Conservation (phyloP, 805 yeast genomes). For the Wickerhamomyces xylosicus region DNA sequence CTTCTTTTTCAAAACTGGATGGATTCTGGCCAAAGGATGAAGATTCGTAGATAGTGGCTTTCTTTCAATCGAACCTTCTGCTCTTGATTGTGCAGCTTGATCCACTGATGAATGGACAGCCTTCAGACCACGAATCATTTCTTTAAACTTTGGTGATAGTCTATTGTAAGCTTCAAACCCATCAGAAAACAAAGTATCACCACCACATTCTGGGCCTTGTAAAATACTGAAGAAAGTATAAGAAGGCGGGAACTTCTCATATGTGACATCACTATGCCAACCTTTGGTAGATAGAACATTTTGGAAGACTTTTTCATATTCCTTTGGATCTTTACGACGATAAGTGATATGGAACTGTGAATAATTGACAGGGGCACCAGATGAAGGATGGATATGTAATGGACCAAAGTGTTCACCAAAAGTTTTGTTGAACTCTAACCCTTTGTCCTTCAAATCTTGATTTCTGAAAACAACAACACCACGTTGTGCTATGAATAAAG, state of each 20-base stretch:
- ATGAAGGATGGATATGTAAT: conserved; percentile 63
- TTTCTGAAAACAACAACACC: conserved; percentile 60
- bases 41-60: conserved; percentile 40
- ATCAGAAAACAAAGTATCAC: conserved; percentile 72
- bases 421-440: conserved; percentile 36
- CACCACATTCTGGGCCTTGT: conserved; percentile 55
- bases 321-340: conserved; percentile 31
- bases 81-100: conserved; percentile 50
- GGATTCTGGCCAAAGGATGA: conserved; percentile 65
- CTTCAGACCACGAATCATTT: conserved; percentile 47
- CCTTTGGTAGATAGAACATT: conserved; percentile 16
- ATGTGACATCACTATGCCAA: conserved; percentile 72
- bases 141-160: conserved; percentile 54
- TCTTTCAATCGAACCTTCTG: conserved; percentile 57
- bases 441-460: conserved; percentile 51
- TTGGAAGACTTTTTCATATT: conserved; percentile 20
- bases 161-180: conserved; percentile 61
- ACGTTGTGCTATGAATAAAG: conserved; percentile 57
- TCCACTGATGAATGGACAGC: conserved; percentile 63
- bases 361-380: conserved; percentile 52
- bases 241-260: conserved; percentile 67
- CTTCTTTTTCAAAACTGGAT: conserved; percentile 63
- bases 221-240: conserved; percentile 56
- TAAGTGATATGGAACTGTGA: conserved; percentile 58
- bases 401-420: conserved; percentile 61